phyloP scores from a whole-genome alignment of 140 eudicot genomes.

The Oenanthe javanica region DNA sequence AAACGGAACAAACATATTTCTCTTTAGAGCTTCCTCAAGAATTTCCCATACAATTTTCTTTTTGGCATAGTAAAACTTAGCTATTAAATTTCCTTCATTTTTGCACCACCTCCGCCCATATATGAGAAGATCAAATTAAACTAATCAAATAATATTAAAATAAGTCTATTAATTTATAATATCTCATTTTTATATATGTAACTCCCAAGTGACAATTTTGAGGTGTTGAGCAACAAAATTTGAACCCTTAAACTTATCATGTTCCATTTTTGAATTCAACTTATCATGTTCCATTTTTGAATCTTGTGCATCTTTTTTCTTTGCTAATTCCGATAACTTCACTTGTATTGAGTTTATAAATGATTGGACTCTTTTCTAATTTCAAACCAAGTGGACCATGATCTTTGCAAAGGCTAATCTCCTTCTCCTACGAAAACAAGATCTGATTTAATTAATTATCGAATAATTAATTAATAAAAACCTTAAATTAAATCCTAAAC shows the following conservation, averaged over 20 bases:
- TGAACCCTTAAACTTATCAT: slow-evolving; percentile 62
- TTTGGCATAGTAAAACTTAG: slow-evolving; percentile 53
- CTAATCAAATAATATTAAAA: no score
- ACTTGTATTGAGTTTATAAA: slow-evolving; percentile 29
- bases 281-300: slow-evolving; percentile 30
- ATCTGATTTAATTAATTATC: no score
- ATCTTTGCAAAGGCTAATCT: slow-evolving; percentile 14
- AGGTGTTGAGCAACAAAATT: slow-evolving; percentile 42
- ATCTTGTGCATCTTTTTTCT: slow-evolving; percentile 3
- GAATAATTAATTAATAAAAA: no score
- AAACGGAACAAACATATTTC: no score
- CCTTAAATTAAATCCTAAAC: no score
- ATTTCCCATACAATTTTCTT: slow-evolving; percentile 78
- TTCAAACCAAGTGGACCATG: slow-evolving; percentile 49
- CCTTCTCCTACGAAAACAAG: no score
- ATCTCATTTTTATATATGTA: slow-evolving; percentile 6
- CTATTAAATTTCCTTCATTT: slow-evolving; percentile 59
- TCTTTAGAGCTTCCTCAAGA: slow-evolving; percentile 60
- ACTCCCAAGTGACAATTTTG: slow-evolving; percentile 76
- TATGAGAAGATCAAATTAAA: neutral
- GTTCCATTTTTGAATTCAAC: no score
- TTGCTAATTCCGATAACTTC: slow-evolving; percentile 24
- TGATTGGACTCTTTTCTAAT: slow-evolving; percentile 40
- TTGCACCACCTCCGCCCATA: slow-evolving; percentile 39
- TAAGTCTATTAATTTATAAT: no score